Evolutionary conservation across 2,329 filamentous ascomycete genomes (phyloP).

Genomic region (Phyllosticta citriasiana): DNA sequence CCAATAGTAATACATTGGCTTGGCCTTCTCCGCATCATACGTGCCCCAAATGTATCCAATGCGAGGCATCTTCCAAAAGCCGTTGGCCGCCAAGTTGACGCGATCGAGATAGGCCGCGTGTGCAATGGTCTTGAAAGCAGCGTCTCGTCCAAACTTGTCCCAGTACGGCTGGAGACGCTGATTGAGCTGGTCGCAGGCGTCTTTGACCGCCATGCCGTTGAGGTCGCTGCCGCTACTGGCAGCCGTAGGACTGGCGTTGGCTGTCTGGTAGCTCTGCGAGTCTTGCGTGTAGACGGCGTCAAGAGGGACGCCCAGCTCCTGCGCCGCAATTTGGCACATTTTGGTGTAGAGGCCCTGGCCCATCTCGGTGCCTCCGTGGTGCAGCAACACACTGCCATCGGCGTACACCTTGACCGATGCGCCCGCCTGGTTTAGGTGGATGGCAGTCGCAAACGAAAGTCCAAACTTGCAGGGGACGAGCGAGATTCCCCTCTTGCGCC

Average conservation of each 20-base stretch:
- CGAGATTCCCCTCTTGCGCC: conserved; percentile 81
- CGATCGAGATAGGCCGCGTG: conserved; percentile 90
- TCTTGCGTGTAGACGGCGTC: conserved; percentile 79
- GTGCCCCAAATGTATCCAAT: conserved; percentile 83
- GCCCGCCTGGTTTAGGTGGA: conserved; percentile 90
- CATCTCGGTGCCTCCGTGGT: conserved; percentile 95
- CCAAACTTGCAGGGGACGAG: conserved; percentile 93
- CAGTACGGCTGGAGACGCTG: conserved; percentile 75
- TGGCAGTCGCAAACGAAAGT: conserved; percentile 78
- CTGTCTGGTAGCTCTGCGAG: conserved; percentile 75
- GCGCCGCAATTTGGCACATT: conserved; percentile 87
- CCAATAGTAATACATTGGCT: conserved; percentile 93
- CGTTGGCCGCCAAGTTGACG: conserved; percentile 88
- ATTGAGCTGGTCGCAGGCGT: conserved; percentile 84
- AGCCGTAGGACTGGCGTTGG: conserved; percentile 84
- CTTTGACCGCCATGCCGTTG: conserved; percentile 88
- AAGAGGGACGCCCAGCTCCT: conserved; percentile 74
- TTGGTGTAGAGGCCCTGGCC: conserved; percentile 94
- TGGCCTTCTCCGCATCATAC: conserved; percentile 23
- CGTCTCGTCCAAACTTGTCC: conserved; percentile 64
- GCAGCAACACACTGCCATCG: conserved; percentile 81
- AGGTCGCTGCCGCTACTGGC: conserved; percentile 89
- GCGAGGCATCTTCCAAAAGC: conserved; percentile 93
- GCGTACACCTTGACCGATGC: conserved; percentile 93
- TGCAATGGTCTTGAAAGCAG: conserved; percentile 75